Evolutionary conservation across 2,329 filamentous ascomycete species (phyloP).

Genomic region (Clonostachys byssicola): DNA sequence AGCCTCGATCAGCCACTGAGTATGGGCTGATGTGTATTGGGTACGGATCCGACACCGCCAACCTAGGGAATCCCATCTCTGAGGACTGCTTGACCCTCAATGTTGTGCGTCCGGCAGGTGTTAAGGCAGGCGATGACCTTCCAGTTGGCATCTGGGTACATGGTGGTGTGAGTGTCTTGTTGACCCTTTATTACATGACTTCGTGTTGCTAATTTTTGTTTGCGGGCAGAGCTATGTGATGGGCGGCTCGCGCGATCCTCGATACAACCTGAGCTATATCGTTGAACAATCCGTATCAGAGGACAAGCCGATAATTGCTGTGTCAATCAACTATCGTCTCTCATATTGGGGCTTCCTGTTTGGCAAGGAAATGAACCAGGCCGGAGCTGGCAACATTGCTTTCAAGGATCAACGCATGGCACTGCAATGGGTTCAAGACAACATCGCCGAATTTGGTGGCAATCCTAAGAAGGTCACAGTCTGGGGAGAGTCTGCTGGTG

Average conservation of each 20-base stretch:
- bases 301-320: conserved; percentile 48
- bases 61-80: conserved; percentile 28
- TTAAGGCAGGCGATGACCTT: conserved; percentile 31
- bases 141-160: conserved; percentile 60
- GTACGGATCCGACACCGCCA: conserved; percentile 21
- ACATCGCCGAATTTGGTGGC: conserved; percentile 19
- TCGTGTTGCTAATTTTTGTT: conserved; percentile 8
- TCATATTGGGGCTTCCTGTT: conserved; percentile 50
- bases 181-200: background rate
- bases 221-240: conserved; percentile 7
- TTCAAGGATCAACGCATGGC: conserved; percentile 27
- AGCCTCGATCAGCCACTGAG: conserved; percentile 27
- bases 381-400: conserved; percentile 42
- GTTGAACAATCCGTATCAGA: conserved; percentile 48
- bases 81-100: conserved; percentile 43
- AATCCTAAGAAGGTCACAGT: conserved; percentile 20
- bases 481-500: conserved; percentile 22
- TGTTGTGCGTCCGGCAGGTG: conserved; percentile 32
- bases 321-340: conserved; percentile 50
- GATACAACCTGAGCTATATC: conserved; percentile 58
- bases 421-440: conserved; percentile 23
- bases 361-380: conserved; percentile 32
- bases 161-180: conserved; percentile 28
- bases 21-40: conserved; percentile 43
- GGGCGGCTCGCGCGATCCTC: conserved; percentile 42